Evolutionary conservation across 2,329 filamentous ascomycete genomes (phyloP), one percentile per base, ranked within the genome.

Genomic region (Aspergillus terreus): DNA sequence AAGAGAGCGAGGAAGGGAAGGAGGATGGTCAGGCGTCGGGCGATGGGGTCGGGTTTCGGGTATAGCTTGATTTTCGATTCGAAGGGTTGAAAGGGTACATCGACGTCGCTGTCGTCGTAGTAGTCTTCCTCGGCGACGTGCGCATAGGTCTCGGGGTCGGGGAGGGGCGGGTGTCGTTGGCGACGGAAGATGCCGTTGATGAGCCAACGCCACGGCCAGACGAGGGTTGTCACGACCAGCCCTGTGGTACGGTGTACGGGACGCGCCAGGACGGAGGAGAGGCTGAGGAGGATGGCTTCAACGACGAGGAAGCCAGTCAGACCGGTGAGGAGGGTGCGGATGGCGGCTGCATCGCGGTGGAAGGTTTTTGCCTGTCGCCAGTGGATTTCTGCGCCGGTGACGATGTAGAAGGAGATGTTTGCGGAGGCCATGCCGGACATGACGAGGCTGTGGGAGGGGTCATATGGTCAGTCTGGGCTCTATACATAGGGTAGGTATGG

Each of bases 361-460:
- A 69, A 68, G 27, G 60, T 58, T 27, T 59, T 62, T 38, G 65
- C 63, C 47, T 69, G 67, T 50, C 63, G 60, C 68, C 68, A 70
- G 57, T 70, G 67, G 38, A 70, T 69, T 52, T 70, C 68, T 25
- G 67, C 66, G 6, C 68, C 67, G 33, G 63, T 68, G 11, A 63
- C 61, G 23, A 68, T 48, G 46, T 64, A 70, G 45, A 70, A 68
- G 32, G 66, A 69, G 44, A 59, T 60, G 44, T 69, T 69, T 30
- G 67, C 59, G 6, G 66, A 54, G 32, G 65, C 59, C 67, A 69
- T 69, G 36, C 60, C 63, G 15, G 65, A 68, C 47, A 69, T 60
- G 10, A 62, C 36, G 6, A 69, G 44, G 55, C 66, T 68, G 51
- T 19, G 19, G 19, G 19, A 19, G 19, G 19, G 19, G 3, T 17